These are phyloP conservation scores for Circinella umbellata DNA, from an alignment of 371 early-diverging fungal species.

Conservation along the genomic window DNA sequence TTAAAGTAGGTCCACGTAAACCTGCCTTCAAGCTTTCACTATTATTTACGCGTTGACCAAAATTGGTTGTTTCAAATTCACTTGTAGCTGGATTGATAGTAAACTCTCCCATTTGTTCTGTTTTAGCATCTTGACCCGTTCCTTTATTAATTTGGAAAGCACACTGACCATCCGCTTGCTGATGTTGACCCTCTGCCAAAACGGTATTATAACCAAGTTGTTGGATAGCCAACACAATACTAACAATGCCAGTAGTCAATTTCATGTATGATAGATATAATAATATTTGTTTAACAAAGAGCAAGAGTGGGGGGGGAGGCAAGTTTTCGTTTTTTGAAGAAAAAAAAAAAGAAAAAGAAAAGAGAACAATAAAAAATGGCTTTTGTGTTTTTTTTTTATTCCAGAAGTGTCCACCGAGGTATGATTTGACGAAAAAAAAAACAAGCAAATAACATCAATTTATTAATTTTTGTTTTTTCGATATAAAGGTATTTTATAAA, in stretches of 20 bases:
- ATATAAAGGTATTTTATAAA: too few species aligned
- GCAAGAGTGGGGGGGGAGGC: background rate
- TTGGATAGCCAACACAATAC: slow-evolving; percentile 4
- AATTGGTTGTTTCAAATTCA: slow-evolving; percentile 16
- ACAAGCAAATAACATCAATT: too few species aligned
- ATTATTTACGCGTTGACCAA: slow-evolving; percentile 22
- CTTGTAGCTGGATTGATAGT: slow-evolving; percentile 5
- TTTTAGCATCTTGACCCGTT: background rate
- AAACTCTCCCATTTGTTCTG: slow-evolving; percentile 1
- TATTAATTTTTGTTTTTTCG: too few species aligned
- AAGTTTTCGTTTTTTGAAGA: too few species aligned
- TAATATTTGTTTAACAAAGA: background rate
- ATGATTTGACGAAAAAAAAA: too few species aligned
- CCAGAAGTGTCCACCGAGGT: too few species aligned
- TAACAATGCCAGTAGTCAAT: background rate
- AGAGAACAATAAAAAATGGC: too few species aligned
- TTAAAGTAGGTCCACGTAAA: slow-evolving; percentile 48
- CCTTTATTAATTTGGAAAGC: slow-evolving; percentile 11
- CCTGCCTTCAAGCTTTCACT: slow-evolving; percentile 40
- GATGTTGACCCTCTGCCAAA: background rate
- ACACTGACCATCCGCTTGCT: slow-evolving; percentile 11
- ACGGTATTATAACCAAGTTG: background rate
- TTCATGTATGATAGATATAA: background rate
- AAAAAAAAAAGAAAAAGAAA: too few species aligned
- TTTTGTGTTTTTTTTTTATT: too few species aligned